Conservation (phyloP, 768 basidiomycete genomes). For the Kwoniella botswanensis region DNA sequence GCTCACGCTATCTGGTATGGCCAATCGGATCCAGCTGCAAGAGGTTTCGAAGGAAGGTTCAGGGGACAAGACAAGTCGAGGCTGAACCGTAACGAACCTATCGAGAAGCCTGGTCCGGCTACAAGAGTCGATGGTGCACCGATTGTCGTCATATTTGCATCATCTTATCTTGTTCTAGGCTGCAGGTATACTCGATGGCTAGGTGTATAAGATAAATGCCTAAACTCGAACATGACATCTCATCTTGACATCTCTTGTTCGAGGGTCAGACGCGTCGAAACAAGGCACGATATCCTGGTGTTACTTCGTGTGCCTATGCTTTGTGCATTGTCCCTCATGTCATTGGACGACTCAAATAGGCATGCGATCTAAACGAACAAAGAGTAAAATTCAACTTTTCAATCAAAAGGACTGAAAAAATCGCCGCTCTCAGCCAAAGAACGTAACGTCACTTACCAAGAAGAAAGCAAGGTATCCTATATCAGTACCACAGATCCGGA, state of each 20-base stretch:
- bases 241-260: neutral
- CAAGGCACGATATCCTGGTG: neutral
- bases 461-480: slow-evolving; percentile 4
- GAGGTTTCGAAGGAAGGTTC: slow-evolving; percentile 23
- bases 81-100: slow-evolving; percentile 11
- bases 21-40: slow-evolving; percentile 18
- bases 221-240: neutral
- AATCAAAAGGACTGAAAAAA: neutral
- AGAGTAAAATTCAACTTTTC: slow-evolving; percentile 1
- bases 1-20: slow-evolving; percentile 25
- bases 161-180: neutral
- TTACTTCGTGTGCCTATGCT: neutral
- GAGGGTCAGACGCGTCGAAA: neutral
- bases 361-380: slow-evolving; percentile 4
- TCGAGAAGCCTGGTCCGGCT: neutral
- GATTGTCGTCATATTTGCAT: slow-evolving; percentile 5
- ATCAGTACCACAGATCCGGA: too few relatives aligned
- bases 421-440: neutral
- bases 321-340: neutral
- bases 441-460: neutral
- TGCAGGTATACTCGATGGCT: neutral
- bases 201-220: neutral
- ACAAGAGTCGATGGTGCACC: neutral
- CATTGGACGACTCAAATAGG: slow-evolving; percentile 2
- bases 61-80: slow-evolving; percentile 38